These are phyloP conservation scores for Zymoseptoria brevis DNA, from an alignment of 2,329 filamentous ascomycete genomes.

Conservation along the genomic window DNA sequence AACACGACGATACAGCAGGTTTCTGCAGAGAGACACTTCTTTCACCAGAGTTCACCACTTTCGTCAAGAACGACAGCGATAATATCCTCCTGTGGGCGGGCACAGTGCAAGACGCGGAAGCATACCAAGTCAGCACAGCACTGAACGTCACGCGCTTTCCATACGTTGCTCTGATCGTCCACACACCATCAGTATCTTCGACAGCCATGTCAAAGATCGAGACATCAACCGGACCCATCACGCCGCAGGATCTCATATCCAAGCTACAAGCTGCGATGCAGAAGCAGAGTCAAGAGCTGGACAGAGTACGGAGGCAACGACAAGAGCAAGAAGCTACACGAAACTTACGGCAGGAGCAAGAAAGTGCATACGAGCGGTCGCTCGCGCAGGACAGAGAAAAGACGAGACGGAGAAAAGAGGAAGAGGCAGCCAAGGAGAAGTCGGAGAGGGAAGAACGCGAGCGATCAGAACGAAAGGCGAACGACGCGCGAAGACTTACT, in stretches of 20 bases:
- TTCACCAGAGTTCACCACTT: constrained; percentile 62
- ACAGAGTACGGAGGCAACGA: constrained; percentile 64
- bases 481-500: constrained; percentile 45
- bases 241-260: constrained; percentile 62
- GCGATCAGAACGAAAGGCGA: constrained; percentile 54
- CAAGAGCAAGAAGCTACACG: constrained; percentile 75
- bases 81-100: constrained; percentile 88
- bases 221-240: constrained; percentile 64
- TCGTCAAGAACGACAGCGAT: constrained; percentile 65
- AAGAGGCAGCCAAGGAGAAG: constrained; percentile 55
- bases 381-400: constrained; percentile 82
- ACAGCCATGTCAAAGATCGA: constrained; percentile 87
- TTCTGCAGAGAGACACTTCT: constrained; percentile 81
- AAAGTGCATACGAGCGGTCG: constrained; percentile 87
- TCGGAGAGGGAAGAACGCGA: constrained; percentile 60
- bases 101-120: constrained; percentile 85
- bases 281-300: constrained; percentile 68
- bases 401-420: constrained; percentile 66
- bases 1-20: constrained; percentile 81
- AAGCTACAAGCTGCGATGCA: constrained; percentile 67
- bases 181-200: constrained; percentile 75
- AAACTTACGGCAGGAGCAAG: constrained; percentile 76
- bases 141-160: constrained; percentile 89
- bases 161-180: constrained; percentile 75
- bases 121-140: constrained; percentile 83